Conservation (phyloP, 768 basidiomycete genomes). For the Termitomyces sp. region DNA sequence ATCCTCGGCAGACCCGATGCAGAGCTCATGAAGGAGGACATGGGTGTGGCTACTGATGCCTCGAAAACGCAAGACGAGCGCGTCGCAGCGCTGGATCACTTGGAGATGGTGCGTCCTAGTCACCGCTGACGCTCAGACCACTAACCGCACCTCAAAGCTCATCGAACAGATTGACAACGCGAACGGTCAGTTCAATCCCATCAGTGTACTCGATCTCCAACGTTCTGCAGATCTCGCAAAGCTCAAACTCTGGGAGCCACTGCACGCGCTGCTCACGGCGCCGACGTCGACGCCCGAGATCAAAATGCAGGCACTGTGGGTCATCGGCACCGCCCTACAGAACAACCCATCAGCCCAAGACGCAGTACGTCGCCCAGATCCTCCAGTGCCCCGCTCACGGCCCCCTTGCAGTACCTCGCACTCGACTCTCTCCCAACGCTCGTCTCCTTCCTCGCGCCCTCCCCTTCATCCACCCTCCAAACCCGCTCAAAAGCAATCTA, state of each 20-base stretch:
- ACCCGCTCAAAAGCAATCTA: conserved; percentile 58
- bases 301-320: conserved; percentile 72
- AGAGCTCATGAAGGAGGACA: conserved; percentile 76
- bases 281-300: conserved; percentile 52
- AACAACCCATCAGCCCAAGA: conserved; percentile 85
- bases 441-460: conserved; percentile 53
- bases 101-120: conserved; percentile 68
- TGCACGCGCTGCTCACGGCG: conserved; percentile 58
- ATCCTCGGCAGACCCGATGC: conserved; percentile 85
- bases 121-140: not conserved
- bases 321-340: conserved; percentile 84
- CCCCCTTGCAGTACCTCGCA: conserved; percentile 45
- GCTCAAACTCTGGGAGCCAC: conserved; percentile 72
- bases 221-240: conserved; percentile 63
- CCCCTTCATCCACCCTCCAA: conserved; percentile 33
- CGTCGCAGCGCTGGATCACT: conserved; percentile 69
- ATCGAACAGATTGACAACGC: conserved; percentile 91
- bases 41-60: conserved; percentile 58
- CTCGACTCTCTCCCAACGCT: conserved; percentile 63
- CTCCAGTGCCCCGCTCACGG: not conserved
- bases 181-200: conserved; percentile 53
- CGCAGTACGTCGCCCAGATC: conserved; percentile 40
- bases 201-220: no score
- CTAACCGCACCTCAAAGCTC: conserved; percentile 38
- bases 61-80: conserved; percentile 50